Evolutionary conservation across 257 asterid genomes (phyloP), one percentile per base, ranked within the genome.

Genomic region (Eustoma russellianum): DNA sequence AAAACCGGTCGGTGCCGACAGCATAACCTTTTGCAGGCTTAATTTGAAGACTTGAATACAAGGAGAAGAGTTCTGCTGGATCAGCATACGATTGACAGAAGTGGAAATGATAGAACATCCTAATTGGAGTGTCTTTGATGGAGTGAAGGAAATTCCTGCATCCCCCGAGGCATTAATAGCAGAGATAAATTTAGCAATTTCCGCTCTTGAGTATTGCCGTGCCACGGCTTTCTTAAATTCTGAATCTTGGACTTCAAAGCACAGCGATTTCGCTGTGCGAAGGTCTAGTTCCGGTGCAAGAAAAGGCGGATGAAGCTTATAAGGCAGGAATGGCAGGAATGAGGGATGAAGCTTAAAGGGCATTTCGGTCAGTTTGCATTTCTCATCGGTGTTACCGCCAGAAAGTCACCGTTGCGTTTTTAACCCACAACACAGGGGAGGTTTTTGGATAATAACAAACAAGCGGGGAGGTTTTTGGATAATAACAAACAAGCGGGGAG

Each of bases 101-200:
- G 49, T 40, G 14, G 68, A 61, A 68, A 84, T 74, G 94, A 70
- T 68, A 58, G 75, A 60, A 52, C 72, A 64, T 17, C 50, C 35
- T 33, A 66, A 53, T 1, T 81, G 94, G 88, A 70, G 61, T 46
- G 83, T 75, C 45, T 81, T 63, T 61, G 90, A 83, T 33, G 76
- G 73, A n/a, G 73, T 78, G 17, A 81, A 77, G 65, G 46, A 61
- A 41, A 66, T 65, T 33, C 66, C 74, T 34, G 17, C 52, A 15
- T 57, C 70, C 30, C 85, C 94, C 1, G 85, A 84, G 56, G 72
- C 69, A 15, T 77, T 84, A 12, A 78, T 81, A 83, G 67, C 79
- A n/a, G 81, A 78, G 72, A 74, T 79, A 5, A 66, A 81, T 61
- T 65, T 81, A 35, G 87, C 86, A 50, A 77, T 79, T 61, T 68